Conservation (phyloP, 805 yeast genomes). For the Pichia insulana region DNA sequence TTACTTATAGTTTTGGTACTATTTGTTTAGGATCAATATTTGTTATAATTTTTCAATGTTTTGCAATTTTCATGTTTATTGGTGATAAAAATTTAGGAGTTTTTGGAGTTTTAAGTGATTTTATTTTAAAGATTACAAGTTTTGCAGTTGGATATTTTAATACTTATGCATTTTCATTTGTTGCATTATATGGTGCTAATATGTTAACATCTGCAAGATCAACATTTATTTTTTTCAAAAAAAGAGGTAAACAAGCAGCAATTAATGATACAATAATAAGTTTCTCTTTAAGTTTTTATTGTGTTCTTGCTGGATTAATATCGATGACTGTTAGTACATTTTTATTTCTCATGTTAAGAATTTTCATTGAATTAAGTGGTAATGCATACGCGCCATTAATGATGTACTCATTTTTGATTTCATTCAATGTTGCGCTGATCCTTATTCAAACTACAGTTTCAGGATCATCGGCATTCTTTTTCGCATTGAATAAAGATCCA, state of each 20-base stretch:
- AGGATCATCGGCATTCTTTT: slow-evolving; percentile 76
- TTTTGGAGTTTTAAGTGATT: slow-evolving; percentile 5
- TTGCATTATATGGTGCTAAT: slow-evolving; percentile 80
- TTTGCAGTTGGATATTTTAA: slow-evolving; percentile 36
- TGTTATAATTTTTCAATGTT: slow-evolving; percentile 58
- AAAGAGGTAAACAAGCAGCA: slow-evolving; percentile 75
- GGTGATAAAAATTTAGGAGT: slow-evolving; percentile 4
- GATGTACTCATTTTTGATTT: slow-evolving; percentile 40
- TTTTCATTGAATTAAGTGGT: slow-evolving; percentile 53
- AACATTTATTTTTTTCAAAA: slow-evolving; percentile 63
- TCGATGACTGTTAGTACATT: slow-evolving; percentile 46
- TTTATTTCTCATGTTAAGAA: slow-evolving; percentile 59
- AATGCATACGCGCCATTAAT: slow-evolving; percentile 34
- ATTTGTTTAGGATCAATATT: slow-evolving; percentile 73
- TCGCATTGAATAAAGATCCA: slow-evolving; percentile 79
- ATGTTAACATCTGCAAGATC: slow-evolving; percentile 69
- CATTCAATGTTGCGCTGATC: slow-evolving; percentile 64
- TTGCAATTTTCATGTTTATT: slow-evolving; percentile 34
- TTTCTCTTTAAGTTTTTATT: slow-evolving; percentile 62
- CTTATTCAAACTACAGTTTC: slow-evolving; percentile 64
- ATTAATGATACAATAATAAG: slow-evolving; percentile 76
- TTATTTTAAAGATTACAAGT: background rate
- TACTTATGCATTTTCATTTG: slow-evolving; percentile 78
- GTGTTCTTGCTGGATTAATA: slow-evolving; percentile 51
- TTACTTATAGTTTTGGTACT: slow-evolving; percentile 83